Conservation (phyloP, 129 eudicot species). For the Chrysanthemum lavandulifolium region DNA sequence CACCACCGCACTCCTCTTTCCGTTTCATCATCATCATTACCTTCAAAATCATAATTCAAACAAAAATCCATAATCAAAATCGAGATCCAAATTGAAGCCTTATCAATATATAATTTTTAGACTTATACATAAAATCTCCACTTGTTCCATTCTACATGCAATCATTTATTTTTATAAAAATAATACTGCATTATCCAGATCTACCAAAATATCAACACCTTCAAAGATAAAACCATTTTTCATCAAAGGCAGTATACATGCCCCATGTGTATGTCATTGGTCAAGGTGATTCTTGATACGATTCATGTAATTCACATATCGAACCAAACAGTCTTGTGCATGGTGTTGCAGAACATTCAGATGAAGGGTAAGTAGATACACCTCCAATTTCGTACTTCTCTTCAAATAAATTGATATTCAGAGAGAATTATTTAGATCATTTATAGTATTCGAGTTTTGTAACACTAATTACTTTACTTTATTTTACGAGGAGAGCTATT, state of each 20-base stretch:
- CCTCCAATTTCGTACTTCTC: neutral
- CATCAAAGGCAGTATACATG: slow-evolving; percentile 49
- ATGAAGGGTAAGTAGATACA: slow-evolving; percentile 57
- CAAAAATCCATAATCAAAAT: too few relatives aligned
- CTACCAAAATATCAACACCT: too few relatives aligned
- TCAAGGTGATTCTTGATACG: slow-evolving; percentile 96
- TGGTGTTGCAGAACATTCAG: slow-evolving; percentile 65
- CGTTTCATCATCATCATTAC: too few relatives aligned
- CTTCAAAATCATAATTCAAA: too few relatives aligned
- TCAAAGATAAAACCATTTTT: slow-evolving; percentile 14
- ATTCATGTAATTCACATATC: slow-evolving; percentile 92
- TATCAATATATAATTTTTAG: too few relatives aligned
- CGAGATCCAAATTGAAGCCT: too few relatives aligned
- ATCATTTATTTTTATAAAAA: too few relatives aligned
- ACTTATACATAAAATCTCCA: too few relatives aligned
- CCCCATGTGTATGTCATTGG: slow-evolving; percentile 87
- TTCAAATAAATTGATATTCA: neutral
- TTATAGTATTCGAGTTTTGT: neutral
- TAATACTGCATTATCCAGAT: too few relatives aligned
- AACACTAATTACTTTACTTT: slow-evolving; percentile 4
- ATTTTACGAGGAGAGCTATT: slow-evolving; percentile 4
- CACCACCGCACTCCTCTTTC: too few relatives aligned
- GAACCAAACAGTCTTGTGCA: slow-evolving; percentile 94
- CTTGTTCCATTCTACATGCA: too few relatives aligned
- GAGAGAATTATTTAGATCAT: neutral